A percentile compares a stretch with the other conserved stretches of the same genome.
Evolutionary conservation across 2,329 filamentous ascomycete species (phyloP).

Genomic region (Neonectria magnoliae): DNA sequence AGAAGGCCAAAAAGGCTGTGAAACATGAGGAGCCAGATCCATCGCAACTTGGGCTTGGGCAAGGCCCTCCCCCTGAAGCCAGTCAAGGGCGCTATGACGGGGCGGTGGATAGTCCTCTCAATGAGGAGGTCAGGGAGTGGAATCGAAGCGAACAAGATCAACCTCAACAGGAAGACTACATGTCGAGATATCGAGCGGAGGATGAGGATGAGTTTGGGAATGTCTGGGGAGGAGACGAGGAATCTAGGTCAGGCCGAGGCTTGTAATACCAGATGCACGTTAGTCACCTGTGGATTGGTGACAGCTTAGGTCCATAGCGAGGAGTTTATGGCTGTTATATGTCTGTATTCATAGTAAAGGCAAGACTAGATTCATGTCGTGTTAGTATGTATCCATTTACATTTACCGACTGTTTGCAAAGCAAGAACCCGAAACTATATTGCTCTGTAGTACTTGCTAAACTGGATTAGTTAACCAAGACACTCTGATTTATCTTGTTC

Average conservation of each 20-base stretch:
- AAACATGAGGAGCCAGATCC: conserved; percentile 49
- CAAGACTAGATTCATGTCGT: neutral
- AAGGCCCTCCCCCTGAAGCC: conserved; percentile 34
- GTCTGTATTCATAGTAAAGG: neutral
- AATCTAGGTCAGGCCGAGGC: conserved; percentile 32
- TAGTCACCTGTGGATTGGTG: conserved; percentile 18
- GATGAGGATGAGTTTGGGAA: conserved; percentile 58
- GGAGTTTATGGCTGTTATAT: conserved; percentile 37
- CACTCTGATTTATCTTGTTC: no score
- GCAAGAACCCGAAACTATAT: neutral
- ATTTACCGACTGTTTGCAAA: neutral
- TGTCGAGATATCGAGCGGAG: conserved; percentile 44
- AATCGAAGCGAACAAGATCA: conserved; percentile 15
- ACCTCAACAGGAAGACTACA: conserved; percentile 23
- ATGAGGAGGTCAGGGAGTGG: conserved; percentile 33
- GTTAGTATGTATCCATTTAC: neutral
- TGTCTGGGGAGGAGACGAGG: conserved; percentile 52
- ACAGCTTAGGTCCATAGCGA: conserved; percentile 36
- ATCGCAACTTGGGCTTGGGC: conserved; percentile 39
- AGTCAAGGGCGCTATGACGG: conserved; percentile 31
- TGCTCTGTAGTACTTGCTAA: no score
- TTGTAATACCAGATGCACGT: conserved; percentile 34
- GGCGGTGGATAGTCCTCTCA: conserved; percentile 31
- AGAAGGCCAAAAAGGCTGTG: conserved; percentile 49
- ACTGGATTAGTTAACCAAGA: no score